These are phyloP conservation scores for Ocimum tenuiflorum DNA, from an alignment of 257 asterid species.

Conservation along the genomic window DNA sequence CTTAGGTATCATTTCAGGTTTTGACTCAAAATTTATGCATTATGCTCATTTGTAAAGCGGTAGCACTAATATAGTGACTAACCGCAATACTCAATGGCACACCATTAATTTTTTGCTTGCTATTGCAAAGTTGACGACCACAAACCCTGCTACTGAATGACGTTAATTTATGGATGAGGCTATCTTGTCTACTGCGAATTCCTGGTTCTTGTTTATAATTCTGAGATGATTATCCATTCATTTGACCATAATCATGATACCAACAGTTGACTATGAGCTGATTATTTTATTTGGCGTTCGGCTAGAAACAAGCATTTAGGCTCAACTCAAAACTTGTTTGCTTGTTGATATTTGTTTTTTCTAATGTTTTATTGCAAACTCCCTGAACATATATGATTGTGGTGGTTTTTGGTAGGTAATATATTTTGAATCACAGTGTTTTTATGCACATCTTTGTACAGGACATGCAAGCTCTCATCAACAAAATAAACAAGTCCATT, in stretches of 20 bases:
- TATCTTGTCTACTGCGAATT: too few relatives aligned
- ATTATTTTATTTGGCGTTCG: background rate
- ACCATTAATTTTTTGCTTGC: too few relatives aligned
- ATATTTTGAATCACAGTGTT: slow-evolving; percentile 7
- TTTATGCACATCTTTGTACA: slow-evolving; percentile 30
- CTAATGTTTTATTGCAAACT: too few relatives aligned
- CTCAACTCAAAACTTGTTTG: slow-evolving; percentile 7
- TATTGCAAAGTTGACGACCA: too few relatives aligned
- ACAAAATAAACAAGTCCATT: slow-evolving; percentile 78
- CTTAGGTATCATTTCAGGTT: background rate
- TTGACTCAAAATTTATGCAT: too few relatives aligned
- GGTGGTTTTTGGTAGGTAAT: slow-evolving; percentile 21
- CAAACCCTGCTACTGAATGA: too few relatives aligned
- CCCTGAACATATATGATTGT: background rate
- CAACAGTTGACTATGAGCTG: background rate
- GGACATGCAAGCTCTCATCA: slow-evolving; percentile 95
- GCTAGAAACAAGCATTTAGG: slow-evolving; percentile 7
- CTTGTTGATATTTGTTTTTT: background rate
- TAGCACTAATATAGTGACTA: too few relatives aligned
- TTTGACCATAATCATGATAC: background rate
- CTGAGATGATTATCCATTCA: background rate
- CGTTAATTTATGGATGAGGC: too few relatives aligned
- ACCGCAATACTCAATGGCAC: too few relatives aligned
- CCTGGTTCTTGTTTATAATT: too few relatives aligned
- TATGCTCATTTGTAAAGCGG: too few relatives aligned